These are phyloP conservation scores for Xerophyta viscosa DNA, from an alignment of 106 monocot species.

Conservation along the genomic window DNA sequence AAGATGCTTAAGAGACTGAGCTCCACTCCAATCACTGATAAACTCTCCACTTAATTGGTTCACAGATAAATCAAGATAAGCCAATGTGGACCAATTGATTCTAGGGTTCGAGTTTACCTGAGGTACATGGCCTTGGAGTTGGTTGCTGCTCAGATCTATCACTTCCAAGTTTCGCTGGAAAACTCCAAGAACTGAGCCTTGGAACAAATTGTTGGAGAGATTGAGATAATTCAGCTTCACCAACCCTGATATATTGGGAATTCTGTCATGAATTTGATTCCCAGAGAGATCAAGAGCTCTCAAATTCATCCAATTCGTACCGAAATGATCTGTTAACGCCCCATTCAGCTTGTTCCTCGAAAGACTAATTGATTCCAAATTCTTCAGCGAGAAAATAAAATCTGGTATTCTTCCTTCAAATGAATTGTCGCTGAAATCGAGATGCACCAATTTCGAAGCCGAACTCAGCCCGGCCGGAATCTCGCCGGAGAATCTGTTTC, in stretches of 20 bases:
- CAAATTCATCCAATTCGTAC: conserved; percentile 17
- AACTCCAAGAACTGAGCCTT: conserved; percentile 22
- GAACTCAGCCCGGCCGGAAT: conserved; percentile 36
- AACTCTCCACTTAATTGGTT: conserved; percentile 54
- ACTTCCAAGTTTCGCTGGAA: conserved; percentile 30
- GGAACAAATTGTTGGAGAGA: conserved; percentile 54
- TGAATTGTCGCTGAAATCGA: conserved; percentile 41
- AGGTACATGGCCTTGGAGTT: conserved; percentile 46
- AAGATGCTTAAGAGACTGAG: conserved; percentile 51
- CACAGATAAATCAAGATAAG: conserved; percentile 54
- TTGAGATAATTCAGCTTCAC: conserved; percentile 47
- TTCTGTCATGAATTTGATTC: conserved; percentile 36
- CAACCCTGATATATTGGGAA: conserved; percentile 46
- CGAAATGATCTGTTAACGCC: conserved; percentile 20
- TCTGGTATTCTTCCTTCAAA: conserved; percentile 48
- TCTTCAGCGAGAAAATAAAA: conserved; percentile 33
- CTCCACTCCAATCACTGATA: conserved; percentile 14
- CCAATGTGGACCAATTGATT: conserved; percentile 32
- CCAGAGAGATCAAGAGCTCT: conserved; percentile 30
- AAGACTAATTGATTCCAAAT: conserved; percentile 30
- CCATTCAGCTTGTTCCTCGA: conserved; percentile 48
- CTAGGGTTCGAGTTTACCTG: conserved; percentile 29
- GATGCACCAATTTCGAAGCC: conserved; percentile 16
- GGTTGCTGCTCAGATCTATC: conserved; percentile 71
- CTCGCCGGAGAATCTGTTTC: conserved; percentile 49